Evolutionary conservation across 2,329 filamentous ascomycete genomes (phyloP).

Genomic region (Fusarium gaditjirri): DNA sequence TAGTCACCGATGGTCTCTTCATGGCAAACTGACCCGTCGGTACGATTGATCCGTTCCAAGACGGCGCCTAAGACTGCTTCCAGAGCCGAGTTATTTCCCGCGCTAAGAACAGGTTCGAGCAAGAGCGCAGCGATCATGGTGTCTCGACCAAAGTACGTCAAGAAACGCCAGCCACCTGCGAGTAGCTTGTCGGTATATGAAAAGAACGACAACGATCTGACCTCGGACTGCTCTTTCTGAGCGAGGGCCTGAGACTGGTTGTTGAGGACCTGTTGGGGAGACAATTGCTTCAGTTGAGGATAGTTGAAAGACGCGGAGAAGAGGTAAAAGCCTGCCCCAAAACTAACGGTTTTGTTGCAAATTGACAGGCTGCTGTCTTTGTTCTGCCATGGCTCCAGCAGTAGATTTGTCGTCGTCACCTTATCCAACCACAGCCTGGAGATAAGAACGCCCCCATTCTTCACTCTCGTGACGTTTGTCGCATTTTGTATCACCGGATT

Average conservation of each 20-base stretch:
- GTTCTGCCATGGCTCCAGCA: slow-evolving; percentile 53
- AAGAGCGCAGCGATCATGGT: slow-evolving; percentile 70
- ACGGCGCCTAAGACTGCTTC: slow-evolving; percentile 71
- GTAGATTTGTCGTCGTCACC: slow-evolving; percentile 64
- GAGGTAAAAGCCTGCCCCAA: slow-evolving; percentile 64
- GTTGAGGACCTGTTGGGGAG: slow-evolving; percentile 61
- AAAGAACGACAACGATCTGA: slow-evolving; percentile 63
- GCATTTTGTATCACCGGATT: slow-evolving; percentile 65
- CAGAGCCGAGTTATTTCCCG: slow-evolving; percentile 63
- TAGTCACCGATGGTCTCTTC: slow-evolving; percentile 75
- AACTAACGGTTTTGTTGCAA: slow-evolving; percentile 55
- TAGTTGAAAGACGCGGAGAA: slow-evolving; percentile 72
- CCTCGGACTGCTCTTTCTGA: slow-evolving; percentile 41
- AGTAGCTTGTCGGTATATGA: slow-evolving; percentile 72
- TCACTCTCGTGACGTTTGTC: slow-evolving; percentile 53
- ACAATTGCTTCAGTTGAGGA: slow-evolving; percentile 67
- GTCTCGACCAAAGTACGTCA: slow-evolving; percentile 75
- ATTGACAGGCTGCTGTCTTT: slow-evolving; percentile 43
- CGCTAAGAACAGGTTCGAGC: slow-evolving; percentile 66
- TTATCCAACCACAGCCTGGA: slow-evolving; percentile 71
- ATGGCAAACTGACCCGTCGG: slow-evolving; percentile 70
- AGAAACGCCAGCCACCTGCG: slow-evolving; percentile 72
- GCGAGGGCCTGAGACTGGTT: slow-evolving; percentile 58
- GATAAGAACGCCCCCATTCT: slow-evolving; percentile 58
- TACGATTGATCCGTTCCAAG: slow-evolving; percentile 68